Conservation (phyloP, 768 basidiomycete genomes). For the Saitozyma sp. region DNA sequence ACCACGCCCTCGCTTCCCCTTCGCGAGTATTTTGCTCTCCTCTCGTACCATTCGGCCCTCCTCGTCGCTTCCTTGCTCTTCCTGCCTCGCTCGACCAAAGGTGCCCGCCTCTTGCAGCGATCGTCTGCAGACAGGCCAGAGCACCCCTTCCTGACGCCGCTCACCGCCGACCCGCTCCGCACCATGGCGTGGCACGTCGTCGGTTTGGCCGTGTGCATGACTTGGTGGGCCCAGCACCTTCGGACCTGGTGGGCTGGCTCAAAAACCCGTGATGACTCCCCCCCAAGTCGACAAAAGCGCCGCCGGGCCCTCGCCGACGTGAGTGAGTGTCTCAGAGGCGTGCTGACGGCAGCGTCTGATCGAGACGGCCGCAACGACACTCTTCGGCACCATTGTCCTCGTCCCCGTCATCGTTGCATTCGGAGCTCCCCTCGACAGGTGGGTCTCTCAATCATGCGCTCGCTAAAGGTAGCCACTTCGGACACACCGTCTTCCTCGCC, state of each 20-base stretch:
- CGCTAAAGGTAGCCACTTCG: slow-evolving; percentile 55
- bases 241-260: slow-evolving; percentile 56
- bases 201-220: slow-evolving; percentile 62
- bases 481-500: slow-evolving; percentile 69
- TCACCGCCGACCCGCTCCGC: slow-evolving; percentile 64
- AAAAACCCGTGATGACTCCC: too few relatives aligned
- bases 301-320: too few relatives aligned
- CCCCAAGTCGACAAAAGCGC: too few relatives aligned
- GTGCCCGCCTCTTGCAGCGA: slow-evolving; percentile 1
- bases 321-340: too few relatives aligned
- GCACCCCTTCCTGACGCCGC: slow-evolving; percentile 65
- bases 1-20: slow-evolving; percentile 18
- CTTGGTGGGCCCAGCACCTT: slow-evolving; percentile 73
- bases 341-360: too few relatives aligned
- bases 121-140: slow-evolving; percentile 64
- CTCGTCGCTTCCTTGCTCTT: slow-evolving; percentile 35
- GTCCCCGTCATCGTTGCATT: too few relatives aligned
- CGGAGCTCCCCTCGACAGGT: too few relatives aligned
- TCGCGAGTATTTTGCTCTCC: slow-evolving; percentile 36
- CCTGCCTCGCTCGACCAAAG: slow-evolving; percentile 30
- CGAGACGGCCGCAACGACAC: too few relatives aligned
- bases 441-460: too few relatives aligned
- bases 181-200: slow-evolving; percentile 63
- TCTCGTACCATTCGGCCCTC: slow-evolving; percentile 29
- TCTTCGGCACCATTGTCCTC: too few relatives aligned